Percentiles rank a stretch among this genome's conserved stretches.
These are phyloP conservation scores for Endoconidiophora laricicola DNA, from an alignment of 2,329 filamentous ascomycete species.

Conservation along the genomic window DNA sequence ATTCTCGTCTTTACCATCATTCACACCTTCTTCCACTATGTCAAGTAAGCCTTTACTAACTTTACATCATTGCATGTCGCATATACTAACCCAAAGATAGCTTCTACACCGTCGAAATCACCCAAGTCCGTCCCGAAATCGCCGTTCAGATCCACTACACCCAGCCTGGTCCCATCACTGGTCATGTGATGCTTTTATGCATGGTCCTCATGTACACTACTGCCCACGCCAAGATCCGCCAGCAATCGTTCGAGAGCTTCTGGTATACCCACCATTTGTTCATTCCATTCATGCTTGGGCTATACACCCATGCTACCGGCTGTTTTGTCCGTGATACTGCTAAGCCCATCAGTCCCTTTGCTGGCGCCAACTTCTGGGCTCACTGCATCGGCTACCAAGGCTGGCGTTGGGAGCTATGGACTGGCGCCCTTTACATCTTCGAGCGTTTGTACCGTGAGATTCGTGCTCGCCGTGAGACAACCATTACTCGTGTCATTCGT, in stretches of 20 bases:
- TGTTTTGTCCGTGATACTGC: slow-evolving; percentile 85
- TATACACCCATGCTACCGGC: slow-evolving; percentile 90
- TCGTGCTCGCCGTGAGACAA: slow-evolving; percentile 63
- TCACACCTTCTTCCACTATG: slow-evolving; percentile 72
- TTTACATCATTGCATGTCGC: not conserved
- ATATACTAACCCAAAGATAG: not conserved
- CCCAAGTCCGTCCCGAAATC: slow-evolving; percentile 61
- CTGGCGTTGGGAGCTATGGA: slow-evolving; percentile 91
- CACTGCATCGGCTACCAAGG: slow-evolving; percentile 93
- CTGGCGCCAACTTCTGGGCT: slow-evolving; percentile 64
- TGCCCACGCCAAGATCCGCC: slow-evolving; percentile 79
- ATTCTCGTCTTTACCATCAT: slow-evolving; percentile 67
- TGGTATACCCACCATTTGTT: slow-evolving; percentile 99
- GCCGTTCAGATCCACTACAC: slow-evolving; percentile 86
- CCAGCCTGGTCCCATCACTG: slow-evolving; percentile 79
- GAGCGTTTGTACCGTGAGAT: slow-evolving; percentile 89
- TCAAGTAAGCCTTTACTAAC: slow-evolving; percentile 39
- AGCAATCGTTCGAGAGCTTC: slow-evolving; percentile 95
- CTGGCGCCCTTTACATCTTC: slow-evolving; percentile 66
- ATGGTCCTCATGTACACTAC: slow-evolving; percentile 99
- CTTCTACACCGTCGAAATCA: slow-evolving; percentile 88
- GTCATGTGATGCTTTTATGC: slow-evolving; percentile 92
- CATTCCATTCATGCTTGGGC: slow-evolving; percentile 78
- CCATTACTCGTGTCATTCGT: slow-evolving; percentile 84
- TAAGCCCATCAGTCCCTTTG: slow-evolving; percentile 65